Conservation (phyloP, 495 filamentous ascomycete species). For the Cudoniella acicularis region DNA sequence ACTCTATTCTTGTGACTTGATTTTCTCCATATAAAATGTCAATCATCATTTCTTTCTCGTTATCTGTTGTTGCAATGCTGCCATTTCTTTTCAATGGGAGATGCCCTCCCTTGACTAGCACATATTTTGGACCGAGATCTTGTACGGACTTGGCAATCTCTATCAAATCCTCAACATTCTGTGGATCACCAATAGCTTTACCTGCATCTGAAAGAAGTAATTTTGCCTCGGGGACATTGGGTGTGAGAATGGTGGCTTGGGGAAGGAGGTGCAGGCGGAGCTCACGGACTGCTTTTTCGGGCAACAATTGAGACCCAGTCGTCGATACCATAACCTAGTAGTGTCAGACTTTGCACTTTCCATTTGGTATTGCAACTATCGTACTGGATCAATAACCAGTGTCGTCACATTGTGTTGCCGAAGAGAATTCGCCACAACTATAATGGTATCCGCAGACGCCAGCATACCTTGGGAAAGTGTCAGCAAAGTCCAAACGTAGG, state of each 20-base stretch:
- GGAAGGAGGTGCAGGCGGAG: slow-evolving; percentile 70
- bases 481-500: background rate
- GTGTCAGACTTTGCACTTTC: slow-evolving; percentile 9
- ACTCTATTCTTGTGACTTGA: slow-evolving; percentile 56
- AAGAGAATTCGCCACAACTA: slow-evolving; percentile 68
- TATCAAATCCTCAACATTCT: slow-evolving; percentile 57
- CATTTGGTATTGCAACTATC: background rate
- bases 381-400: slow-evolving; percentile 82
- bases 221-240: slow-evolving; percentile 86
- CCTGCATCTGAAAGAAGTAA: slow-evolving; percentile 64
- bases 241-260: slow-evolving; percentile 75
- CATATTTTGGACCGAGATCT: slow-evolving; percentile 67
- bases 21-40: slow-evolving; percentile 69
- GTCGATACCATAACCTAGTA: slow-evolving; percentile 88
- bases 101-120: slow-evolving; percentile 92
- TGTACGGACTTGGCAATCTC: slow-evolving; percentile 63
- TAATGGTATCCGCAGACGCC: slow-evolving; percentile 71
- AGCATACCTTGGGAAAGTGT: slow-evolving; percentile 69
- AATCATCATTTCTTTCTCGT: slow-evolving; percentile 61
- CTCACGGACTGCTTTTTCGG: slow-evolving; percentile 59
- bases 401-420: slow-evolving; percentile 52
- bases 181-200: slow-evolving; percentile 41
- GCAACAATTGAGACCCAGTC: slow-evolving; percentile 72
- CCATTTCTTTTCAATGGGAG: slow-evolving; percentile 67
- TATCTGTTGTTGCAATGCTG: slow-evolving; percentile 45